Base-by-base conservation (phyloP, 2,329 filamentous ascomycete species). In the Dactylellina sp. region DNA sequence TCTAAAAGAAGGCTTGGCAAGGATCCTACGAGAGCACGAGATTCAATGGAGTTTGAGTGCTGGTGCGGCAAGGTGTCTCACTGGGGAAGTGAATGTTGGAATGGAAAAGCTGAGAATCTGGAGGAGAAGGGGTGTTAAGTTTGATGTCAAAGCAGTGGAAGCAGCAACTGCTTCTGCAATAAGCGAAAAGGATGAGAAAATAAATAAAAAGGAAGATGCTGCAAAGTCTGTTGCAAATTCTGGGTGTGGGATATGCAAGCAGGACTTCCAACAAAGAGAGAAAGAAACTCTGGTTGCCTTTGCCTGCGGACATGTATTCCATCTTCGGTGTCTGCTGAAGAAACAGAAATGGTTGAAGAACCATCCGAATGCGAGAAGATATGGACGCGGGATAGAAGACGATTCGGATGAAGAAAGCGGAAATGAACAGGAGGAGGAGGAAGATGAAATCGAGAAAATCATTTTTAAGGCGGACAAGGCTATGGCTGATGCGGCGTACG, bases 1-100 rank as follows among this genome's bases (percentile, higher is more conserved):
- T 0, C 84, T 99, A 5, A 86, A 93, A 70, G 92, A 97, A 75
- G 95, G 94, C 0, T 85, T 99, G 2, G 90, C 90, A 47, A 90
- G 93, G 66, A 93, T 99, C 84, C 91, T 99, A 80, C 90, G 94
- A 78, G 95, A 99, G 81, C 93, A 97, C 80, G 95, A 98, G 79
- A 91, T 99, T 47, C 95, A 98, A 82, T 89, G 91, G 80, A 95
- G 91, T 78, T 97, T 99, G 79, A 94, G 91, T 76, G 89, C 90
- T 46, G 95, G 95, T 0, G 95, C 96, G 2, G 93, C 95, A 0
- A 88, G 88, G 62, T 93, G 98, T 0, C 84, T 98, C 44, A 85
- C 91, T 56, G 92, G 93, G 66, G 95, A 99, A 81, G 94, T 99
- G 0, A 89, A 90, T 0, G 85, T 87, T 2, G 92, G 91, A 0